phyloP scores from a whole-genome alignment of 257 asterid genomes.

The Lavandula angustifolia region DNA sequence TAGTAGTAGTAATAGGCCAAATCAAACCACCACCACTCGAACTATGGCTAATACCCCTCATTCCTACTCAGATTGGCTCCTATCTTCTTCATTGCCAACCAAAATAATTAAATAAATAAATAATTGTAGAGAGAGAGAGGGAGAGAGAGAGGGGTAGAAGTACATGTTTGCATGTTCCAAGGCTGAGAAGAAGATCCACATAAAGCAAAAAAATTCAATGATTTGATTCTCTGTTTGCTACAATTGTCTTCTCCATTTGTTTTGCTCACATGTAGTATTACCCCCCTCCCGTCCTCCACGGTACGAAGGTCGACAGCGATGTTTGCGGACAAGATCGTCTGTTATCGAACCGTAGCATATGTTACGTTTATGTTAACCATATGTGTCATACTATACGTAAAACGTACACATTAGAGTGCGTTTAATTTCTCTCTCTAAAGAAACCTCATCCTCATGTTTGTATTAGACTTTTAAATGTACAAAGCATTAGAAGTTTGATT shows the following conservation, averaged over 20 bases:
- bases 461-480: too few relatives aligned
- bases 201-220: slow-evolving; percentile 29
- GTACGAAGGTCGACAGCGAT: slow-evolving; percentile 7
- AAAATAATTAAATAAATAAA: too few relatives aligned
- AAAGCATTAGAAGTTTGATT: not conserved
- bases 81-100: slow-evolving; percentile 6
- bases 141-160: slow-evolving; percentile 7
- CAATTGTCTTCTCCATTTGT: slow-evolving; percentile 38
- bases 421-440: too few relatives aligned
- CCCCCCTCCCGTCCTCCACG: slow-evolving; percentile 10
- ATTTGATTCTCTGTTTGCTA: slow-evolving; percentile 24
- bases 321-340: not conserved
- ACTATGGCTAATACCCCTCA: not conserved
- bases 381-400: too few relatives aligned
- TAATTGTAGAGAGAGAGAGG: too few relatives aligned
- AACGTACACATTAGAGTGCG: too few relatives aligned
- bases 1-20: slow-evolving; percentile 26
- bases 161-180: slow-evolving; percentile 58
- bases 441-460: too few relatives aligned
- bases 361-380: too few relatives aligned
- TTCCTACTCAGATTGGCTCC: slow-evolving; percentile 17
- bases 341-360: too few relatives aligned
- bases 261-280: slow-evolving; percentile 24
- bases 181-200: slow-evolving; percentile 49
- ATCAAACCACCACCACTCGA: slow-evolving; percentile 37